Evolutionary conservation across 2,329 filamentous ascomycete genomes (phyloP), one percentile per base, ranked within the genome.

Genomic region (Raffaelea ambrosiae): DNA sequence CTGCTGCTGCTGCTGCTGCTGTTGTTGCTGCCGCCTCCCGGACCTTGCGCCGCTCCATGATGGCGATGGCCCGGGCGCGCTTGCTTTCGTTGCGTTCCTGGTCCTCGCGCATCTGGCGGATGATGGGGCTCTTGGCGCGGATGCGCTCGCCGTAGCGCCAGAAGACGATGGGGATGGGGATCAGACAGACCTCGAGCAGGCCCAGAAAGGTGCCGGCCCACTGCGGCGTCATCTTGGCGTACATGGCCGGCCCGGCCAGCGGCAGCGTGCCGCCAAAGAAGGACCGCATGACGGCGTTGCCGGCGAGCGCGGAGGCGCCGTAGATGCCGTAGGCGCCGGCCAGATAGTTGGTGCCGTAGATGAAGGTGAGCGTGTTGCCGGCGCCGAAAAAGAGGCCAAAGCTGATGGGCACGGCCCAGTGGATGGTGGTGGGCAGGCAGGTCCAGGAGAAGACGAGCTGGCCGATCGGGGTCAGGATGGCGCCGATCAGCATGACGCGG

Each of bases 361-460:
- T 89, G 63, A 91, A 91, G 22, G 84, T 79, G 0, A 79, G 72
- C 4, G 77, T 81, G 56, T 89, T 90, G 1, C 86, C 86, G 0
- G 77, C 72, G 2, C 86, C 86, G 55, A 90, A 91, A 0, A 83
- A 83, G 8, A 91, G 76, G 1, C 86, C 86, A 1, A 85, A 84
- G 0, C 86, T 69, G 44, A 91, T 82, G 1, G 86, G 83, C 20
- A 80, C 71, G 19, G 88, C 81, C 84, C 86, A 94, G 61, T 88
- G 89, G 29, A 94, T 87, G 4, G 78, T 76, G 0, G 66, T 68
- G 0, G 89, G 89, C 0, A 88, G 78, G 51, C 83, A 89, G 0
- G 89, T 95, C 88, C 88, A 95, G 0, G 86, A 81, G 59, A 96
- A 96, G 63, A 83, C 84, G 21, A 96, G 76, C 63, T 95, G 84